A percentile compares a stretch with the other conserved stretches of the same genome.
phyloP scores from a whole-genome alignment of 1,284 basidiomycete species.

The Malassezia sympodialis region DNA sequence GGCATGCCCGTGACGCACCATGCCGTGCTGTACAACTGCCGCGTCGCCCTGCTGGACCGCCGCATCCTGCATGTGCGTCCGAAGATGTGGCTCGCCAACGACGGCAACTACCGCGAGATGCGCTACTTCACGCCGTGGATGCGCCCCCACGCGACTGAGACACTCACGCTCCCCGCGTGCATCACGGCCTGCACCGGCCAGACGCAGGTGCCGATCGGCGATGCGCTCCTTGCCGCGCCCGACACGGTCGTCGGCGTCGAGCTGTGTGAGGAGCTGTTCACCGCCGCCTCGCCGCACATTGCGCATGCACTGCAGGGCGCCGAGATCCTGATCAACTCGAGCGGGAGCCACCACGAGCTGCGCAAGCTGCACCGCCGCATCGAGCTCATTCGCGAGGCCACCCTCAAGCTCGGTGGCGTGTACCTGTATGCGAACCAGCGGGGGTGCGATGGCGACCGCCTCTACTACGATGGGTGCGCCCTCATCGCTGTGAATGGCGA shows the following conservation, averaged over 20 bases:
- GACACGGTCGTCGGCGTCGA: conserved; percentile 95
- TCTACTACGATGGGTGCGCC: conserved; percentile 95
- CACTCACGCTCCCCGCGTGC: conserved; percentile 76
- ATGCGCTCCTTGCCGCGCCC: conserved; percentile 80
- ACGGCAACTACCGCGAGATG: conserved; percentile 93
- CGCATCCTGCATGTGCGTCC: conserved; percentile 86
- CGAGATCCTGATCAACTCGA: conserved; percentile 96
- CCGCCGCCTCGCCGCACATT: conserved; percentile 88
- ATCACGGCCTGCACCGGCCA: conserved; percentile 80
- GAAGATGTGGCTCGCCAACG: conserved; percentile 99
- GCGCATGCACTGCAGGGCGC: conserved; percentile 93
- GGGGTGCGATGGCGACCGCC: conserved; percentile 91
- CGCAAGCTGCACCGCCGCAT: conserved; percentile 83
- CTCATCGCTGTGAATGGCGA: conserved; percentile 89
- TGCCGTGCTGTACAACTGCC: conserved; percentile 93
- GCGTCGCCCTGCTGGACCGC: conserved; percentile 72
- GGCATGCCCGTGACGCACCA: conserved; percentile 74
- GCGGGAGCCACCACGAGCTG: conserved; percentile 91
- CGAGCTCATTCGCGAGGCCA: conserved; percentile 93
- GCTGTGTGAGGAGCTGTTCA: conserved; percentile 93
- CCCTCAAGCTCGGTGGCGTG: conserved; percentile 87
- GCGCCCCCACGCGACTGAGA: conserved; percentile 75
- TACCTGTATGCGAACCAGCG: conserved; percentile 98
- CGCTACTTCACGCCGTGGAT: conserved; percentile 93
- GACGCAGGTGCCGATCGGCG: conserved; percentile 88